Conservation (phyloP, 2,329 filamentous ascomycete species). For the Furcasterigmium sp. region DNA sequence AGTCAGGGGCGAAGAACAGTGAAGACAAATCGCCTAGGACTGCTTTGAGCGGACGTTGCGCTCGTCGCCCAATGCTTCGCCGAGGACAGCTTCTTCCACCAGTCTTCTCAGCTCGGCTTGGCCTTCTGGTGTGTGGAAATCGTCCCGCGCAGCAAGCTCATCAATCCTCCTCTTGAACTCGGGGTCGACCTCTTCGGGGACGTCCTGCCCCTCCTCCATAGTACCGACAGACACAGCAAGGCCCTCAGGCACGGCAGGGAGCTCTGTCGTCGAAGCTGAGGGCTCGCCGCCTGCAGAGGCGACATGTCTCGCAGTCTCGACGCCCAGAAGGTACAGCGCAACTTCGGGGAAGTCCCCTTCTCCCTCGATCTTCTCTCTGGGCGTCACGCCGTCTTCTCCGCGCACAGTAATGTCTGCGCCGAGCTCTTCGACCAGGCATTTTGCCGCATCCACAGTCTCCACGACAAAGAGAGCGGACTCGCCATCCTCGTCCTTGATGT, state of each 20-base stretch:
- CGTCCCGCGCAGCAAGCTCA: conserved; percentile 74
- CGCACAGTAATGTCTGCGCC: conserved; percentile 59
- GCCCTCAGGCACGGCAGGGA: conserved; percentile 67
- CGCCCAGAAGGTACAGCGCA: conserved; percentile 58
- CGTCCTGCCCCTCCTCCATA: conserved; percentile 58
- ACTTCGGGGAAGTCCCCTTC: conserved; percentile 77
- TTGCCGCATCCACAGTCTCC: conserved; percentile 74
- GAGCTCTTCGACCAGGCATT: conserved; percentile 76
- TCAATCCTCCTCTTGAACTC: conserved; percentile 85
- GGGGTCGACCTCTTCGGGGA: conserved; percentile 63
- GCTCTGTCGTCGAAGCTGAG: conserved; percentile 20
- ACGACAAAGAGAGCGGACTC: conserved; percentile 95
- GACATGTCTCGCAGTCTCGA: conserved; percentile 23
- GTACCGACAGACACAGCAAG: conserved; percentile 74
- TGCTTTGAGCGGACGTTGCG: conserved; percentile 60
- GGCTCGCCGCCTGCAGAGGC: conserved; percentile 21
- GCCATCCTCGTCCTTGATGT: conserved; percentile 82
- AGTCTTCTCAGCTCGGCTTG: conserved; percentile 75
- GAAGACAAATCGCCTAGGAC: conserved; percentile 33
- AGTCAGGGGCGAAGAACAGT: conserved; percentile 38
- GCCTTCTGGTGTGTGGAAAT: conserved; percentile 76
- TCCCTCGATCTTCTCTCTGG: conserved; percentile 70
- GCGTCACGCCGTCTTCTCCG: conserved; percentile 74
- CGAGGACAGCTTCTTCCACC: conserved; percentile 73
- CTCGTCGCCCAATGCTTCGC: conserved; percentile 57